A percentile compares a stretch with the other conserved stretches of the same genome.
Evolutionary conservation across 805 yeast genomes (phyloP).

Genomic region (Spathaspora boniae): DNA sequence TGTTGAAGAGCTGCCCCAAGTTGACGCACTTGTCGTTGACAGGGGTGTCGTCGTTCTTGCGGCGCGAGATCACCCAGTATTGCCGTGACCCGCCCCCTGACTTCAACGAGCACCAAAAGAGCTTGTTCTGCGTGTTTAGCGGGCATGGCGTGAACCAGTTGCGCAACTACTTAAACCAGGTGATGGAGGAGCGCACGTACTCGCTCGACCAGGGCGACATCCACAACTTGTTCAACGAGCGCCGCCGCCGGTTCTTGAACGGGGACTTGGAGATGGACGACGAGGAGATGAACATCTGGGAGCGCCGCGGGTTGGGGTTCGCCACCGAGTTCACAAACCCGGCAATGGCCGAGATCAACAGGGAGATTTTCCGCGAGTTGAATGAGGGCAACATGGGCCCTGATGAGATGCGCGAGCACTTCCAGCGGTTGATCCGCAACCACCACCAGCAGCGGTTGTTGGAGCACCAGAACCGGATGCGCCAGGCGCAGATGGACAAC

Average conservation of each 20-base stretch:
- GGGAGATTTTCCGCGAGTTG: slow-evolving; percentile 29
- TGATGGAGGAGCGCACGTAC: slow-evolving; percentile 34
- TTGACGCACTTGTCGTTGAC: slow-evolving; percentile 89
- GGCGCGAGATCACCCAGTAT: slow-evolving; percentile 78
- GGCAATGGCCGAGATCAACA: slow-evolving; percentile 24
- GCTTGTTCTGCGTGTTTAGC: slow-evolving; percentile 87
- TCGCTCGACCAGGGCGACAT: slow-evolving; percentile 31
- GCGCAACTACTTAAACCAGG: slow-evolving; percentile 60
- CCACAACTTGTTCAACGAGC: slow-evolving; percentile 25
- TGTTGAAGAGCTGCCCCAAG: slow-evolving; percentile 77
- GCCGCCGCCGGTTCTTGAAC: slow-evolving; percentile 22
- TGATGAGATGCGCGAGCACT: slow-evolving; percentile 33
- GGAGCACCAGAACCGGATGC: slow-evolving; percentile 8
- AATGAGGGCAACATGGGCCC: slow-evolving; percentile 28
- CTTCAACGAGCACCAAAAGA: slow-evolving; percentile 80
- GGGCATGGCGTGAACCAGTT: slow-evolving; percentile 83
- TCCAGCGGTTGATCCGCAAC: slow-evolving; percentile 24
- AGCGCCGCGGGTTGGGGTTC: slow-evolving; percentile 4
- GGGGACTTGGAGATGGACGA: slow-evolving; percentile 16
- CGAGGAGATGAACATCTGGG: slow-evolving; percentile 1
- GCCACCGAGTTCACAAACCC: slow-evolving; percentile 11
- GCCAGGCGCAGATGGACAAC: slow-evolving; percentile 4
- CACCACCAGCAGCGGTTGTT: slow-evolving; percentile 23
- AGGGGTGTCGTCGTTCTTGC: slow-evolving; percentile 85
- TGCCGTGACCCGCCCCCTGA: slow-evolving; percentile 93